phyloP scores from a whole-genome alignment of 225 moss, liverwort and hornwort species.

The Sphagnum contortum region DNA sequence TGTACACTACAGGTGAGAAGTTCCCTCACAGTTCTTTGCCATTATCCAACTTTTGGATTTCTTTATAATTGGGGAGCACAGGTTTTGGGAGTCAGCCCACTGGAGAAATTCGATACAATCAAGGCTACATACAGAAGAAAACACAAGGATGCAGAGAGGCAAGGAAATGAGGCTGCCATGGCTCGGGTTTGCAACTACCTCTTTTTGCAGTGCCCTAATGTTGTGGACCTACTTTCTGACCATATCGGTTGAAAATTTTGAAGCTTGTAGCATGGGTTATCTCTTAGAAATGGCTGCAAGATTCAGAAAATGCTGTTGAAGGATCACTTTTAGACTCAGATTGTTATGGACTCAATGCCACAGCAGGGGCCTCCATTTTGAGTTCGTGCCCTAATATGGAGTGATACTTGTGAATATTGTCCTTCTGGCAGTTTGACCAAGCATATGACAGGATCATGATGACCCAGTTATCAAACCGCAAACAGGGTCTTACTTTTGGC shows the following conservation, averaged over 20 bases:
- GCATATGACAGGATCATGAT: slow-evolving; percentile 92
- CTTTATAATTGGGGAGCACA: neutral
- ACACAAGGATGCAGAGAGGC: slow-evolving; percentile 78
- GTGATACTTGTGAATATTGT: neutral
- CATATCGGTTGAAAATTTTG: neutral
- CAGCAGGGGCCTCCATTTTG: too few species aligned
- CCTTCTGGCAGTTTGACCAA: slow-evolving; percentile 33
- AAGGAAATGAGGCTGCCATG: slow-evolving; percentile 62
- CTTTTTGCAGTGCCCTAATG: neutral
- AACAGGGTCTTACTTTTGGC: slow-evolving; percentile 70
- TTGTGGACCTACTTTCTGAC: neutral
- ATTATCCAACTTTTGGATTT: too few species aligned
- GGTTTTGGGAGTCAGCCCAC: slow-evolving; percentile 65
- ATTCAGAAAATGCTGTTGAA: too few species aligned
- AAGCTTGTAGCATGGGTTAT: too few species aligned
- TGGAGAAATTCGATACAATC: slow-evolving; percentile 81
- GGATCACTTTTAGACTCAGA: too few species aligned
- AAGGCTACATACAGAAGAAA: slow-evolving; percentile 50
- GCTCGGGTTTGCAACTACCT: slow-evolving; percentile 29
- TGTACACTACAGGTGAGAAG: too few species aligned
- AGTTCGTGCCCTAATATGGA: too few species aligned
- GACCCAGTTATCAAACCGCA: slow-evolving; percentile 86
- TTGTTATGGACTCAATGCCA: too few species aligned
- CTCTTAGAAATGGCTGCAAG: too few species aligned
- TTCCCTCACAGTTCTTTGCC: too few species aligned